Evolutionary conservation across 2,329 filamentous ascomycete genomes (phyloP), one percentile per base, ranked within the genome.

Genomic region (Ophiosphaerella herpotricha): DNA sequence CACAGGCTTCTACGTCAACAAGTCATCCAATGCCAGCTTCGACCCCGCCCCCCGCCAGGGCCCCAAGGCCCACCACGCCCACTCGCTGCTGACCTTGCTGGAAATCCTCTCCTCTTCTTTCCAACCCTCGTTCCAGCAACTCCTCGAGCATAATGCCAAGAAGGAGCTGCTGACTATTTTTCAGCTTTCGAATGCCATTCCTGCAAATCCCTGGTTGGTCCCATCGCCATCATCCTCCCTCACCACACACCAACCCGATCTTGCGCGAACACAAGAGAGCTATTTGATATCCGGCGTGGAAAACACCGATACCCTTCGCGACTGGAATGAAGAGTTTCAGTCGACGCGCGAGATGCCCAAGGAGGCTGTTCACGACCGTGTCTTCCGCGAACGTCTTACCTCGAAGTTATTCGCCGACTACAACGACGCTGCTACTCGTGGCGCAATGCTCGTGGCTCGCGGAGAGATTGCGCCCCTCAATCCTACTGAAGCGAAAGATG

Each of bases 281-380:
- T 97, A 90, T 70, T 79, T 99, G 52, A 86, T 97, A 52, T 85
- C 90, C 16, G 95, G 95, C 26, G 87, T 92, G 23, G 94, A 99
- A 67, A 96, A 93, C 71, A 90, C 91, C 0, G 94, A 99, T 69
- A 96, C 91, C 4, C 80, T 99, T 56, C 86, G 94, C 50, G 94
- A 99, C 74, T 99, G 95, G 93, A 99, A 99, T 65, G 94, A 99
- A 74, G 94, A 99, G 71, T 96, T 99, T 70, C 94, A 99, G 74
- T 96, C 93, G 2, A 96, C 94, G 9, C 87, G 91, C 65, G 94
- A 99, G 74, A 82, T 99, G 57, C 92, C 93, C 31, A 93, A 91
- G 69, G 93, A 97, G 58, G 91, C 87, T 7, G 89, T 99, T 9
- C 93, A 97, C 74, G 94, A 99, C 70, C 86, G 93, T 46, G 92